phyloP scores from a whole-genome alignment of 495 filamentous ascomycete genomes.

The Annulohypoxylon nitens region DNA sequence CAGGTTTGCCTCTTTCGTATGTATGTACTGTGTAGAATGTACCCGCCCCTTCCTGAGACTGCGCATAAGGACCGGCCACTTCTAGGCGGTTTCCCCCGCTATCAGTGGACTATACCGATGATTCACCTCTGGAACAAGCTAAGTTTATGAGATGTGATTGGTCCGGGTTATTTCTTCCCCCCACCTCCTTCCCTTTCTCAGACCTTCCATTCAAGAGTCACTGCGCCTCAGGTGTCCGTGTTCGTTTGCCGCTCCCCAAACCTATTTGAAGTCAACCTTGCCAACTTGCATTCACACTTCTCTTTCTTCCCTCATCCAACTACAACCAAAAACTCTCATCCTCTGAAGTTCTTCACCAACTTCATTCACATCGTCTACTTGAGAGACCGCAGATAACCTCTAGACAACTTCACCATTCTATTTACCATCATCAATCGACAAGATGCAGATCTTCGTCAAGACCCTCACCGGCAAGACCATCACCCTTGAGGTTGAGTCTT shows the following conservation, averaged over 20 bases:
- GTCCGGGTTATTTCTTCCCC: conserved; percentile 8
- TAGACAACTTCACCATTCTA: conserved; percentile 17
- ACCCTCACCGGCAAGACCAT: conserved; percentile 97
- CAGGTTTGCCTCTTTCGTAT: conserved; percentile 34
- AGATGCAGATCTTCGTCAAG: conserved; percentile 93
- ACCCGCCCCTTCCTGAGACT: conserved; percentile 24
- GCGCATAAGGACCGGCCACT: conserved; percentile 34
- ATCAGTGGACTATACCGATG: conserved; percentile 37
- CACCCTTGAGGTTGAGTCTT: conserved; percentile 98
- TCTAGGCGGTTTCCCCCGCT: conserved; percentile 42
- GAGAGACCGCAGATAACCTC: not conserved
- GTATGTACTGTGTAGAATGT: conserved; percentile 4
- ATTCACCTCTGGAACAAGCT: conserved; percentile 43
- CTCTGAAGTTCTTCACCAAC: conserved; percentile 49
- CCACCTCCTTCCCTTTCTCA: conserved; percentile 49
- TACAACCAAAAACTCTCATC: not conserved
- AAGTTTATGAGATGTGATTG: conserved; percentile 38
- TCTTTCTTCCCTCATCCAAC: conserved; percentile 29
- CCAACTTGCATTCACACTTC: conserved; percentile 29
- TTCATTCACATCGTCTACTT: conserved; percentile 21
- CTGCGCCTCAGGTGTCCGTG: conserved; percentile 47
- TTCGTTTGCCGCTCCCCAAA: conserved; percentile 42
- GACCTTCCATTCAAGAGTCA: conserved; percentile 48
- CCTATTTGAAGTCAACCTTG: conserved; percentile 35
- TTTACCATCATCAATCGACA: conserved; percentile 37